Conservation (phyloP, 495 filamentous ascomycete species). For the Penicillium ochrochloron region DNA sequence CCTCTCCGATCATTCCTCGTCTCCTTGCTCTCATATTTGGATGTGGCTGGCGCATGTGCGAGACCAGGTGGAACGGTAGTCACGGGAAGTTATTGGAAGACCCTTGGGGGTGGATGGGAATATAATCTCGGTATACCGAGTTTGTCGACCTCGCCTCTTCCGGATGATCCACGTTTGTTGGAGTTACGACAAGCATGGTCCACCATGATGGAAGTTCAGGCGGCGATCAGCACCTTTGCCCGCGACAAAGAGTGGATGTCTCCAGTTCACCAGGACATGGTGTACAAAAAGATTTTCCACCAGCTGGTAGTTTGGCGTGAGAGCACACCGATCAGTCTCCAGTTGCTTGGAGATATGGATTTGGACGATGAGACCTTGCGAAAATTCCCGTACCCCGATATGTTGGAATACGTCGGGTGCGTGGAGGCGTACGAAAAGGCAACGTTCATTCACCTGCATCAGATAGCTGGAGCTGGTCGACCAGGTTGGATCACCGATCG, state of each 20-base stretch:
- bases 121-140: slow-evolving; percentile 47
- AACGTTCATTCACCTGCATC: slow-evolving; percentile 43
- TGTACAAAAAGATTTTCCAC: slow-evolving; percentile 40
- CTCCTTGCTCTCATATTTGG: slow-evolving; percentile 46
- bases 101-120: slow-evolving; percentile 47
- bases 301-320: slow-evolving; percentile 41
- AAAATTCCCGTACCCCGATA: slow-evolving; percentile 37
- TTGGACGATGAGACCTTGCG: slow-evolving; percentile 40
- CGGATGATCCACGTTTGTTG: slow-evolving; percentile 35
- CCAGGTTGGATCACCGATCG: slow-evolving; percentile 35
- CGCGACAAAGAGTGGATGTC: slow-evolving; percentile 44
- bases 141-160: slow-evolving; percentile 26
- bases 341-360: slow-evolving; percentile 37
- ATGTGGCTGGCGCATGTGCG: slow-evolving; percentile 48
- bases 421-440: slow-evolving; percentile 51
- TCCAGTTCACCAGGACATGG: slow-evolving; percentile 38
- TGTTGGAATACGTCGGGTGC: slow-evolving; percentile 46
- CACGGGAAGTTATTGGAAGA: slow-evolving; percentile 47
- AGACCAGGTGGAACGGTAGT: slow-evolving; percentile 46
- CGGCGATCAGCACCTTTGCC: slow-evolving; percentile 43
- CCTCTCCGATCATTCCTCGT: slow-evolving; percentile 47
- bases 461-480: slow-evolving; percentile 41
- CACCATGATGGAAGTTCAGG: slow-evolving; percentile 48
- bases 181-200: slow-evolving; percentile 45
- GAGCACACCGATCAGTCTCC: slow-evolving; percentile 38